Conservation (phyloP, 2,329 filamentous ascomycete species). For the Botrytis medusae region DNA sequence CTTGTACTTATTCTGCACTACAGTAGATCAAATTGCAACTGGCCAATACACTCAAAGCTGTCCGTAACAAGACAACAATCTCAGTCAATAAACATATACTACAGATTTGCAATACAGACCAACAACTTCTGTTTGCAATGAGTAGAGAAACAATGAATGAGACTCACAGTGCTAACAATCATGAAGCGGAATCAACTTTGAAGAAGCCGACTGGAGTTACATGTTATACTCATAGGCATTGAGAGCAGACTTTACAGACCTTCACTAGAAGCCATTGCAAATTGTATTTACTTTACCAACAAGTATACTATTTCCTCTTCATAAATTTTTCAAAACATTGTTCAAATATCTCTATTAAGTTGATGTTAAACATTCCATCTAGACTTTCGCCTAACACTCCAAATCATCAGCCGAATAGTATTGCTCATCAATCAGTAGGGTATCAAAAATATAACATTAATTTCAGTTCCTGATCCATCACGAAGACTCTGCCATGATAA, state of each 20-base stretch:
- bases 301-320: not conserved
- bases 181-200: not conserved
- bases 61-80: too few relatives aligned
- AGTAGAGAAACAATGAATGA: not conserved
- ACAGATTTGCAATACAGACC: not conserved
- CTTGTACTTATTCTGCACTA: too few relatives aligned
- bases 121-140: not conserved
- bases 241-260: not conserved
- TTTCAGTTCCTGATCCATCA: not conserved
- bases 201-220: not conserved
- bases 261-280: not conserved
- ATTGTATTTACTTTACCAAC: not conserved
- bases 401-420: too few relatives aligned
- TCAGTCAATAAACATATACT: too few relatives aligned
- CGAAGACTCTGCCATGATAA: constrained; percentile 45
- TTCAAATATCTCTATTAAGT: not conserved
- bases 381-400: not conserved
- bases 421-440: not conserved
- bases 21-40: too few relatives aligned
- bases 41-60: too few relatives aligned
- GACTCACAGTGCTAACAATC: not conserved
- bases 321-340: not conserved
- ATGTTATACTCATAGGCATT: not conserved
- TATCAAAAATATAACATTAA: not conserved
- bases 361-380: not conserved